phyloP scores from a whole-genome alignment of 805 yeast genomes.

The Metschnikowia continentalis region DNA sequence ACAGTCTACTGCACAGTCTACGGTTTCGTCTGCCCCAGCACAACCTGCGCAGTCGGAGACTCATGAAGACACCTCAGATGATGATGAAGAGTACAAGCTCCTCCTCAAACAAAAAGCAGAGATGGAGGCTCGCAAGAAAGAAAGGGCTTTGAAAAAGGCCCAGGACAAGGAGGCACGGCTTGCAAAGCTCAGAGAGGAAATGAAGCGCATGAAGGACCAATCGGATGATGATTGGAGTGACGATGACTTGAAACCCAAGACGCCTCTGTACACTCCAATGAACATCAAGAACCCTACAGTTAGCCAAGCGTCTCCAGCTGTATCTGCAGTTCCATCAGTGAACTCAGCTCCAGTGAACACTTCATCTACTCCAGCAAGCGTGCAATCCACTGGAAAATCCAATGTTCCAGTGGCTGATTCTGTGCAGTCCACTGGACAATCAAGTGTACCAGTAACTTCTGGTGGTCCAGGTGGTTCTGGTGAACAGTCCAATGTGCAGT shows the following conservation, averaged over 20 bases:
- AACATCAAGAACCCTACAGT: neutral
- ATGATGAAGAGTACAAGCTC: conserved; percentile 42
- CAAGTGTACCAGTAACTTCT: neutral
- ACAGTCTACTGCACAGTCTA: too few relatives aligned
- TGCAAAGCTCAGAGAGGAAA: conserved; percentile 54
- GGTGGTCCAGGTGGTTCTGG: too few relatives aligned
- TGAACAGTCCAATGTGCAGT: too few relatives aligned
- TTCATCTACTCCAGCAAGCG: too few relatives aligned
- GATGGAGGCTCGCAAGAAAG: conserved; percentile 40
- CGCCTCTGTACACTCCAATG: conserved; percentile 14
- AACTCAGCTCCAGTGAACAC: too few relatives aligned
- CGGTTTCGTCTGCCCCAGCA: neutral
- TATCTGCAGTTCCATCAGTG: neutral
- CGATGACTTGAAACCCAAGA: conserved; percentile 25
- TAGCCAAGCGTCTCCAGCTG: neutral
- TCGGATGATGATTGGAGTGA: conserved; percentile 23
- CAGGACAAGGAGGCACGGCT: conserved; percentile 57
- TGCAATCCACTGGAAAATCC: too few relatives aligned
- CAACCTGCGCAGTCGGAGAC: neutral
- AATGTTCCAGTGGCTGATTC: neutral
- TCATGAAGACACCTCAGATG: conserved; percentile 34
- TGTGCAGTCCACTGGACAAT: neutral
- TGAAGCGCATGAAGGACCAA: conserved; percentile 38
- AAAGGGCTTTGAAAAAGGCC: conserved; percentile 47
- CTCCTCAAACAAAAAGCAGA: conserved; percentile 42